Conservation (phyloP, 139 green algal species). For the Asterochloris erici region DNA sequence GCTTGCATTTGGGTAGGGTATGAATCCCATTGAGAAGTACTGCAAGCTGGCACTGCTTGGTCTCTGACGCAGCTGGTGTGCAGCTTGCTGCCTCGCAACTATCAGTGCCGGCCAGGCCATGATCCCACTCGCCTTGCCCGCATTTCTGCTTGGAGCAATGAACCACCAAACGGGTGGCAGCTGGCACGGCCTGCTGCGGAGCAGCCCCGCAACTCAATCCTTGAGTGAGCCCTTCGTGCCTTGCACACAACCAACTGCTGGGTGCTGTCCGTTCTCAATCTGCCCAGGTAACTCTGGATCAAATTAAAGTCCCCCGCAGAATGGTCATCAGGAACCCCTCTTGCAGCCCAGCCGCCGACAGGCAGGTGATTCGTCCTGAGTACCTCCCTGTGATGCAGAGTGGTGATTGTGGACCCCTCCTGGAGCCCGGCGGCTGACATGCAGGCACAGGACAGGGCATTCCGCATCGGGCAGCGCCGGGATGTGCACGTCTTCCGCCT, state of each 20-base stretch:
- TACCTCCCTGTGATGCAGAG: conserved; percentile 19
- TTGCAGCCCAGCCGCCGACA: conserved; percentile 61
- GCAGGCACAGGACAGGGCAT: conserved; percentile 75
- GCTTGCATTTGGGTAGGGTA: no score
- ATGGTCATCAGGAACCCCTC: conserved; percentile 77
- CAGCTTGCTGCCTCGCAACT: no score
- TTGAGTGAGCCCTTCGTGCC: not conserved
- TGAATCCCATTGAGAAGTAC: no score
- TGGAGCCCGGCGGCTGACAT: conserved; percentile 63
- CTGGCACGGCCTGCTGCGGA: no score
- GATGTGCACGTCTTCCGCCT: conserved; percentile 80
- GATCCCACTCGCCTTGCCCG: no score
- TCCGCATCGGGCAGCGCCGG: conserved; percentile 70
- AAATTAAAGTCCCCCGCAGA: conserved; percentile 7
- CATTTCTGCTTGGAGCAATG: no score
- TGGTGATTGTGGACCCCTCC: conserved; percentile 73
- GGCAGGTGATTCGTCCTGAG: conserved; percentile 26
- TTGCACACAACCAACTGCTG: not conserved
- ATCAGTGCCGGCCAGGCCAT: no score
- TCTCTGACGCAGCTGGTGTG: no score
- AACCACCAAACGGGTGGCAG: no score
- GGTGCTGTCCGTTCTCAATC: not conserved
- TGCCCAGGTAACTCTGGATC: no score
- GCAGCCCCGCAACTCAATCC: not conserved
- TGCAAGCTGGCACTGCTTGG: no score